Evolutionary conservation across 2,329 filamentous ascomycete genomes (phyloP).

Genomic region (Arachnopeziza araneosa): DNA sequence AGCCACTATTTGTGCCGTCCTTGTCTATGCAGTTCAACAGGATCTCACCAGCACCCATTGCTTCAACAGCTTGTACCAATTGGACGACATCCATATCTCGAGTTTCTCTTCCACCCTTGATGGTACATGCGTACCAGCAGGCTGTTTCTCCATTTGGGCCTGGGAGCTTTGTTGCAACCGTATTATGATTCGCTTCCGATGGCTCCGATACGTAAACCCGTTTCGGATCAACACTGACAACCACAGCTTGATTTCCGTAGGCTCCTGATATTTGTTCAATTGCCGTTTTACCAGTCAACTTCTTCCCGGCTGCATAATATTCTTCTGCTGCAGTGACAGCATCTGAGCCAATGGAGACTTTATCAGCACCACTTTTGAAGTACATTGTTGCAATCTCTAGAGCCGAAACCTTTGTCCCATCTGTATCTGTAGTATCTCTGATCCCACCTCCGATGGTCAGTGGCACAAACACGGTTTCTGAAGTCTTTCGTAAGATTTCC

Average conservation of each 20-base stretch:
- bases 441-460: slow-evolving; percentile 95
- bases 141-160: slow-evolving; percentile 72
- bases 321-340: slow-evolving; percentile 90
- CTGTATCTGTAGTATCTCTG: slow-evolving; percentile 82
- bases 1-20: slow-evolving; percentile 90
- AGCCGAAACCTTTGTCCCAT: slow-evolving; percentile 80
- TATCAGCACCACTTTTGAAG: slow-evolving; percentile 95
- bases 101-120: slow-evolving; percentile 92
- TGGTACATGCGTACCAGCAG: slow-evolving; percentile 98
- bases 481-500: slow-evolving; percentile 80
- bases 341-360: slow-evolving; percentile 94
- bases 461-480: slow-evolving; percentile 90
- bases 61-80: slow-evolving; percentile 82
- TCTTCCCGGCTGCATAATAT: slow-evolving; percentile 68
- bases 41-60: slow-evolving; percentile 92
- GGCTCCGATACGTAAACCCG: slow-evolving; percentile 72
- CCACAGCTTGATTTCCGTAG: slow-evolving; percentile 95
- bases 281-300: slow-evolving; percentile 73
- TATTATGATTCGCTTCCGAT: slow-evolving; percentile 67
- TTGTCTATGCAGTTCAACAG: slow-evolving; percentile 96
- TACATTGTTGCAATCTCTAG: slow-evolving; percentile 94
- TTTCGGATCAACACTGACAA: slow-evolving; percentile 91
- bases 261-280: slow-evolving; percentile 93
- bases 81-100: slow-evolving; percentile 89
- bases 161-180: slow-evolving; percentile 61